Percentiles rank a stretch among this genome's conserved stretches.
Conservation (phyloP, 2,329 filamentous ascomycete species). For the Pestalotiopsis sp. region DNA sequence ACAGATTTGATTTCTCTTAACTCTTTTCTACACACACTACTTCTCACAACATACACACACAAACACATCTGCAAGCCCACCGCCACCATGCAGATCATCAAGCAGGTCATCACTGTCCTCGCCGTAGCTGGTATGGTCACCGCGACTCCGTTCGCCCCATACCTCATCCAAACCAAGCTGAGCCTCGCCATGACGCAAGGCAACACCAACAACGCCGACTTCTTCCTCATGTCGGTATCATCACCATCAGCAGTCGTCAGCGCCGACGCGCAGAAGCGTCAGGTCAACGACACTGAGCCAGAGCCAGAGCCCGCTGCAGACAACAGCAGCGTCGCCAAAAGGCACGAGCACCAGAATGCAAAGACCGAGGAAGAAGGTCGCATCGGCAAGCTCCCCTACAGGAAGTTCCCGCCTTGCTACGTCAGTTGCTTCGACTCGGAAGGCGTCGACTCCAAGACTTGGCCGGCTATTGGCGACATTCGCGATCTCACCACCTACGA, state of each 20-base stretch:
- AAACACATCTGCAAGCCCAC: not conserved
- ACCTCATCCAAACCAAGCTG: not conserved
- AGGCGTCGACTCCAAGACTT: not conserved
- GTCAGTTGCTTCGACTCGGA: constrained; percentile 1
- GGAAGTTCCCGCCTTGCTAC: not conserved
- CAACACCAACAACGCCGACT: not conserved
- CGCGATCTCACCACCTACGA: not conserved
- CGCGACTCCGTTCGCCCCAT: not conserved
- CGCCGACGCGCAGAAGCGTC: not conserved
- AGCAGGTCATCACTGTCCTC: not conserved
- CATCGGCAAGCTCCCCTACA: not conserved
- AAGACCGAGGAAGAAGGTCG: not conserved
- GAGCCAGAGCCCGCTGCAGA: not conserved
- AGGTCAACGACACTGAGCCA: not conserved
- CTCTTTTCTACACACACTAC: too few relatives aligned
- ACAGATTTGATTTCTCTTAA: too few relatives aligned
- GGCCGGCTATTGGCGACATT: not conserved
- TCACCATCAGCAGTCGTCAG: not conserved
- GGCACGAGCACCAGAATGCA: not conserved
- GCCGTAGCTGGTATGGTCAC: not conserved
- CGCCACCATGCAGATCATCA: not conserved
- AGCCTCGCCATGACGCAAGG: not conserved
- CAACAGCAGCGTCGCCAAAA: not conserved
- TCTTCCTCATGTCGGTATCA: not conserved
- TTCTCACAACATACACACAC: not conserved